Evolutionary conservation across 1,139 yeast species (phyloP), one percentile per base, ranked within the genome.

Genomic region (Hemisphaericaspora xylofermentans): DNA sequence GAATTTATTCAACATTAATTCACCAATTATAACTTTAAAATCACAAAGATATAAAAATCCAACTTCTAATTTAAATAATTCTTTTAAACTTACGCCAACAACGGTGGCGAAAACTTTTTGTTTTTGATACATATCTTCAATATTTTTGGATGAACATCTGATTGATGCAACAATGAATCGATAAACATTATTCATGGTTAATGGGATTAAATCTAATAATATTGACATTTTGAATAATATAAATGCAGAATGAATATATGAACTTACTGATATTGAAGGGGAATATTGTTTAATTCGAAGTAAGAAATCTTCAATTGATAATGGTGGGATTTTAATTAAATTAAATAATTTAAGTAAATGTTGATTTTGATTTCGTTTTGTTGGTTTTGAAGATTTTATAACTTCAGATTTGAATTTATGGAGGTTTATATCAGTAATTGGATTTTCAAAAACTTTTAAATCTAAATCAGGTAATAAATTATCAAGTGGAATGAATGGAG

Each of bases 51-150:
- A 72, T 33, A 71, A 61, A 40, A 71, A 70, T 12, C 70, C 67
- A 37, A 71, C 65, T 50, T 72, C 78, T 22, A 71, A 60, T 42
- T 60, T 64, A 41, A 58, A 62, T 41, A 72, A 60, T 41, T 72
- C 77, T 33, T 60, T 60, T 10, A 55, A 53, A 26, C 64, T 61
- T 2, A 71, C 72, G 1, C 78, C 78, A 3, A 74, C 76, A 2
- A 72, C 76, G 1, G 72, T 66, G 3, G 75, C 73, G 51, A 68
- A 72, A 12, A 65, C 51, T 43, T 62, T 61, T 43, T 72, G 78
- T 43, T 66, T 69, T 46, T 72, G 78, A 48, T 68, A 66, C 12
- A 71, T 54, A 45, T 72, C 78, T 46, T 72, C 78, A 36, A 71
- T 50, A 18, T 58, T 62, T 51, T 72, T 72, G 5, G 73, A 68